Conservation (phyloP, 805 yeast genomes). For the Sugiyamaella americana region DNA sequence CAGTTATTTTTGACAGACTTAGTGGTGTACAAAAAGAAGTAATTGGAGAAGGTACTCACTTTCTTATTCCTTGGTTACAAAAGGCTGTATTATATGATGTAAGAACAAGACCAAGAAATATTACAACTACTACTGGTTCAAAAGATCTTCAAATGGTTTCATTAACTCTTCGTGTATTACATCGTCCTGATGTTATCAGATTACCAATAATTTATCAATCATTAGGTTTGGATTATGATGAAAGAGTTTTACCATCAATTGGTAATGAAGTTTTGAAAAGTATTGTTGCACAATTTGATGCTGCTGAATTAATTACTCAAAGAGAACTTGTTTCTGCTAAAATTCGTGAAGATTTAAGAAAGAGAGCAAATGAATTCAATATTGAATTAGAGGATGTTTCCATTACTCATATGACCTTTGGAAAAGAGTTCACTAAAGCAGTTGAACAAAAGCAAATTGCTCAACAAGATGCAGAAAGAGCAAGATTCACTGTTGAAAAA, state of each 20-base stretch:
- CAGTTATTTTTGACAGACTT: constrained; percentile 89
- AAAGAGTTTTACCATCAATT: constrained; percentile 85
- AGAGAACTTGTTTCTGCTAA: constrained; percentile 89
- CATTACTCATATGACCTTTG: constrained; percentile 96
- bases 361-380: constrained; percentile 81
- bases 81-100: constrained; percentile 87
- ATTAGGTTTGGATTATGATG: constrained; percentile 91
- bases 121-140: constrained; percentile 92
- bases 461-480: constrained; percentile 98
- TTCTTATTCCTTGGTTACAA: constrained; percentile 93
- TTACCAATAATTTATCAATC: constrained; percentile 86
- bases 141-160: constrained; percentile 96
- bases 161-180: constrained; percentile 84
- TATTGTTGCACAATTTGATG: constrained; percentile 90
- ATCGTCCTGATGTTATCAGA: constrained; percentile 81
- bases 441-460: constrained; percentile 99
- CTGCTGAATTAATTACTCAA: constrained; percentile 94
- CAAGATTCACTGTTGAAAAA: constrained; percentile 84
- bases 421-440: constrained; percentile 93
- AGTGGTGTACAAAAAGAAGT: constrained; percentile 84
- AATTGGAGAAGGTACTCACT: constrained; percentile 95
- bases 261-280: constrained; percentile 87
- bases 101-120: constrained; percentile 87
- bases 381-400: constrained; percentile 94
- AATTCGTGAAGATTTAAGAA: constrained; percentile 78